A percentile compares a stretch with the other conserved stretches of the same genome.
phyloP scores from a whole-genome alignment of 2,329 filamentous ascomycete genomes.

The Claviceps purpurea region DNA sequence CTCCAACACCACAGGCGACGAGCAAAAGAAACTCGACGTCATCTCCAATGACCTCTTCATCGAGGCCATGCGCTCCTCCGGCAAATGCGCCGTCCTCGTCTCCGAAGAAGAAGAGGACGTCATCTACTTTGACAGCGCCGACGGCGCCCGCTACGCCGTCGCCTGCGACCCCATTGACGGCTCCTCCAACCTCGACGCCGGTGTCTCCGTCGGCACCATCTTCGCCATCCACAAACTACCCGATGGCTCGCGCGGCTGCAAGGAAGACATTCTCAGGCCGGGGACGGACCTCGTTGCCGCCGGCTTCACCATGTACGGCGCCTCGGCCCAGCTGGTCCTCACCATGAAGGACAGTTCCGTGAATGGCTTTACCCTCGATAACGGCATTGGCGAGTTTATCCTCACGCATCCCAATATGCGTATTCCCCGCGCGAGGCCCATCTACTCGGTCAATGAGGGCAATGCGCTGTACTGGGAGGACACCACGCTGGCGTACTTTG shows the following conservation, averaged over 20 bases:
- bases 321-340: conserved; percentile 88
- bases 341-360: conserved; percentile 88
- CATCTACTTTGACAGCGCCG: conserved; percentile 69
- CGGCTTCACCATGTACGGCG: conserved; percentile 99
- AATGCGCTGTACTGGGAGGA: conserved; percentile 96
- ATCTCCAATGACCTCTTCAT: conserved; percentile 98
- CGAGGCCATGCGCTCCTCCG: conserved; percentile 83
- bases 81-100: conserved; percentile 82
- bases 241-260: conserved; percentile 58
- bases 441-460: conserved; percentile 98
- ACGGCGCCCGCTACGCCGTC: conserved; percentile 78
- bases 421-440: conserved; percentile 65
- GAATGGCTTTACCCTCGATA: conserved; percentile 97
- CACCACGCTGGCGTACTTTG: conserved; percentile 73
- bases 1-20: conserved; percentile 89
- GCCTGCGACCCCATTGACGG: conserved; percentile 97
- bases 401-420: conserved; percentile 91
- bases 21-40: conserved; percentile 99
- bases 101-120: conserved; percentile 94
- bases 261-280: conserved; percentile 77
- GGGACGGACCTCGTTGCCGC: conserved; percentile 85
- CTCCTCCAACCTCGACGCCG: conserved; percentile 92
- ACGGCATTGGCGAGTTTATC: conserved; percentile 95
- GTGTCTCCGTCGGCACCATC: conserved; percentile 95
- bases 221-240: conserved; percentile 87